Evolutionary conservation across 225 moss, liverwort and hornwort genomes (phyloP).

Genomic region (Thuidium tamariscinum): DNA sequence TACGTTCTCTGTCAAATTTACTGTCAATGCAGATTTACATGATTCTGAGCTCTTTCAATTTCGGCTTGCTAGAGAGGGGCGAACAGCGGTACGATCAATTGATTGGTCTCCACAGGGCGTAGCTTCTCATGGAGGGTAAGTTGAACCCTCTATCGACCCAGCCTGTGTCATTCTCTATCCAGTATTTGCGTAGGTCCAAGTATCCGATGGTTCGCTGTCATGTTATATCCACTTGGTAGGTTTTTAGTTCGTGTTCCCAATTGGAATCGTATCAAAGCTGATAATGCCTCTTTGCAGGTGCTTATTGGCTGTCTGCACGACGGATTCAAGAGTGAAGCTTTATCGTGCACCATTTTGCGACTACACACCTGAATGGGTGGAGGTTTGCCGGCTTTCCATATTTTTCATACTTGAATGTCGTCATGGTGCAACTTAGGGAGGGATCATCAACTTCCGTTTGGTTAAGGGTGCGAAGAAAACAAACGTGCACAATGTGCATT

Average conservation of each 20-base stretch:
- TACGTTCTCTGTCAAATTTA: neutral
- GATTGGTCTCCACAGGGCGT: slow-evolving; percentile 97
- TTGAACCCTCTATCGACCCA: neutral
- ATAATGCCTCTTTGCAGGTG: slow-evolving; percentile 46
- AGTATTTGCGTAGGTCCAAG: neutral
- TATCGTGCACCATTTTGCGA: slow-evolving; percentile 92
- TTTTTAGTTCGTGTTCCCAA: neutral
- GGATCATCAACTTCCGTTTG: neutral
- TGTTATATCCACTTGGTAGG: neutral
- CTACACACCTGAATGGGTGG: slow-evolving; percentile 91
- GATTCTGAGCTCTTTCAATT: slow-evolving; percentile 55
- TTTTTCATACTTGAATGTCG: neutral
- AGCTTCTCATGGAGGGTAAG: slow-evolving; percentile 90
- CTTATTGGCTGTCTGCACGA: slow-evolving; percentile 84
- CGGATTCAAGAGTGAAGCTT: slow-evolving; percentile 83
- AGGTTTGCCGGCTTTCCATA: slow-evolving; percentile 35
- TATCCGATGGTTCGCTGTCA: neutral
- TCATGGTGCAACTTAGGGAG: neutral
- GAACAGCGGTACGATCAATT: slow-evolving; percentile 64
- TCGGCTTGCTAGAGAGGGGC: slow-evolving; percentile 70
- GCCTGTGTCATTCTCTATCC: neutral
- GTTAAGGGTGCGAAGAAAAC: neutral
- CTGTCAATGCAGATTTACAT: slow-evolving; percentile 46
- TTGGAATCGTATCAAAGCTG: neutral
- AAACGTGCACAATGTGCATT: neutral